Evolutionary conservation across 768 basidiomycete species (phyloP).

Genomic region (Lactarius hatsudake): DNA sequence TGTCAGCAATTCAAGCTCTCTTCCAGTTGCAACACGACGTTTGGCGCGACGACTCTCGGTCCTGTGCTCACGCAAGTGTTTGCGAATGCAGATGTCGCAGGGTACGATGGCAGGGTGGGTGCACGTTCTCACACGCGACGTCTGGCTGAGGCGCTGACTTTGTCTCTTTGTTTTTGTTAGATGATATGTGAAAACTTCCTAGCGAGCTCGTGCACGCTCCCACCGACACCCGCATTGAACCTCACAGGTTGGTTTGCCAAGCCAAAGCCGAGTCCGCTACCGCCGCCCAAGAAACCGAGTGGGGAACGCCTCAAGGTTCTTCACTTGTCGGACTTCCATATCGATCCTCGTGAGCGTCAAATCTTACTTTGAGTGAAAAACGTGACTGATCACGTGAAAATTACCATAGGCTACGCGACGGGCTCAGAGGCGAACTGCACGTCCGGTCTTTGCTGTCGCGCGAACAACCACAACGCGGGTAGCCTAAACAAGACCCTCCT

Average conservation of each 20-base stretch:
- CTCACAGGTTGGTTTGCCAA: conserved; percentile 70
- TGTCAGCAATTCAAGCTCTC: conserved; percentile 58
- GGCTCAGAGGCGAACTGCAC: conserved; percentile 74
- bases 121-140: background rate
- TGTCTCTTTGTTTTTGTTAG: conserved; percentile 32
- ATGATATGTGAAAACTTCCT: conserved; percentile 61
- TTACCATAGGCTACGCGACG: conserved; percentile 56
- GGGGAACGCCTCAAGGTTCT: conserved; percentile 68
- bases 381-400: conserved; percentile 3
- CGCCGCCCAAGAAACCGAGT: conserved; percentile 54
- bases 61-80: conserved; percentile 67
- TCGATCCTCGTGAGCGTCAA: conserved; percentile 58
- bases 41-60: conserved; percentile 49
- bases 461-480: conserved; percentile 45
- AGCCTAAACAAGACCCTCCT: conserved; percentile 51
- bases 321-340: conserved; percentile 74
- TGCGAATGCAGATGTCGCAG: conserved; percentile 66
- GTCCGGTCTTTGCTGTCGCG: conserved; percentile 62
- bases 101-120: conserved; percentile 68
- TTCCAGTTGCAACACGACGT: conserved; percentile 46
- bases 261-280: conserved; percentile 69
- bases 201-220: conserved; percentile 47
- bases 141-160: background rate
- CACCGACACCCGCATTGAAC: conserved; percentile 59
- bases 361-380: background rate